Percentiles rank a stretch among this genome's conserved stretches.
phyloP scores from a whole-genome alignment of 176 grass and related monocot genomes.

The Poa annua region DNA sequence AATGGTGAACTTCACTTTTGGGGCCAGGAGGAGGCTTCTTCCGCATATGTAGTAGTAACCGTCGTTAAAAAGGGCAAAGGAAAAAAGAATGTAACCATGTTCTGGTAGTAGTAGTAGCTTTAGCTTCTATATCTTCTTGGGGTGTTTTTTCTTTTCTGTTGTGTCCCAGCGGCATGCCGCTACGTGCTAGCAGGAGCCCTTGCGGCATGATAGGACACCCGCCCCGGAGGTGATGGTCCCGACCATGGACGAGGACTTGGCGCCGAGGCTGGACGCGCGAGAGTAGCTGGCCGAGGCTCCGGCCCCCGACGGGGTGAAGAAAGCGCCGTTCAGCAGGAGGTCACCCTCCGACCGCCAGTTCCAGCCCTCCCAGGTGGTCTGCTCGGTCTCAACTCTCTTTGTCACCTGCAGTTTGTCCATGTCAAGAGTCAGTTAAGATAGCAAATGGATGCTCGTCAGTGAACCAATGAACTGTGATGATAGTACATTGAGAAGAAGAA shows the following conservation, averaged over 20 bases:
- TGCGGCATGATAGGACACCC: conserved; percentile 55
- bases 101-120: conserved; percentile 30
- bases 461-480: not conserved
- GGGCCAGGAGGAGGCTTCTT: conserved; percentile 20
- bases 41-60: conserved; percentile 34
- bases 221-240: conserved; percentile 68
- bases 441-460: not conserved
- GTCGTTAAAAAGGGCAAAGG: conserved; percentile 37
- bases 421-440: not conserved
- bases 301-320: conserved; percentile 75
- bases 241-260: conserved; percentile 91
- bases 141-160: conserved; percentile 42
- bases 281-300: conserved; percentile 88
- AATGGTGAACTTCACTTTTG: conserved; percentile 45
- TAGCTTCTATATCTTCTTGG: conserved; percentile 54
- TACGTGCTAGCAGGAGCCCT: conserved; percentile 60
- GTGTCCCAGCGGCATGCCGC: conserved; percentile 19
- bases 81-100: conserved; percentile 54
- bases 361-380: conserved; percentile 70
- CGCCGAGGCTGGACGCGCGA: conserved; percentile 74
- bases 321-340: conserved; percentile 77
- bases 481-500: no score
- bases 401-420: conserved; percentile 55
- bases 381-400: conserved; percentile 63
- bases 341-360: conserved; percentile 95